These are phyloP conservation scores for Helminthosporium solani DNA, from an alignment of 2,329 filamentous ascomycete genomes.

Conservation along the genomic window DNA sequence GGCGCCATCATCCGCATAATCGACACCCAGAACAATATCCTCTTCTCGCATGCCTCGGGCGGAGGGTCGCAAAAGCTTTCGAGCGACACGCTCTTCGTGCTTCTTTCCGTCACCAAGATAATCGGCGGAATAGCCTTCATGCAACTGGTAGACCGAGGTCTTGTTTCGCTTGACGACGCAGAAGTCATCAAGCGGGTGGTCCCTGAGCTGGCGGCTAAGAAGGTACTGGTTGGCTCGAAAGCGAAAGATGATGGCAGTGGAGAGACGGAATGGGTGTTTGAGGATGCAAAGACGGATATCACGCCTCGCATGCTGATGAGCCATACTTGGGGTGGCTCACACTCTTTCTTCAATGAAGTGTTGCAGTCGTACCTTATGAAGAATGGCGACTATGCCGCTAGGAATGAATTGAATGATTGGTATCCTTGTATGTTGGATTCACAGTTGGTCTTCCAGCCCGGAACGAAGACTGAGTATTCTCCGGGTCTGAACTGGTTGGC, in stretches of 20 bases:
- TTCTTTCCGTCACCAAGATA: conserved; percentile 28
- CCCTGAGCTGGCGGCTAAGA: conserved; percentile 23
- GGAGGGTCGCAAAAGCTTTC: conserved; percentile 8
- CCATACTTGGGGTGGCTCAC: conserved; percentile 51
- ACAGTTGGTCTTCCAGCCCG: conserved; percentile 43
- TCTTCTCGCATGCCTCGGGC: conserved; percentile 22
- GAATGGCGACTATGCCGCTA: conserved; percentile 4
- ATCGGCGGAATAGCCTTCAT: conserved; percentile 26
- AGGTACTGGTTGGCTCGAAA: conserved; percentile 16
- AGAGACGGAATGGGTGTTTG: conserved; percentile 13
- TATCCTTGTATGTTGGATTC: conserved; percentile 13
- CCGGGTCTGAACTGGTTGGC: conserved; percentile 54
- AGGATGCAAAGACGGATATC: conserved; percentile 14
- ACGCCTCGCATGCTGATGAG: conserved; percentile 46
- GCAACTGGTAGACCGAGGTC: conserved; percentile 22
- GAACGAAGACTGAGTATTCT: conserved; percentile 53
- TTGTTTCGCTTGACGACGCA: conserved; percentile 20
- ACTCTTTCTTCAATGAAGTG: conserved; percentile 45
- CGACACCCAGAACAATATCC: conserved; percentile 12
- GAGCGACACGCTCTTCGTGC: conserved; percentile 13
- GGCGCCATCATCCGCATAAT: conserved; percentile 22
- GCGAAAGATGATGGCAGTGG: conserved; percentile 3
- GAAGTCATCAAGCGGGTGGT: conserved; percentile 14
- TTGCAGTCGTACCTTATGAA: conserved; percentile 26
- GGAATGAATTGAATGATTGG: conserved; percentile 18